Evolutionary conservation across 2,329 filamentous ascomycete species (phyloP), one percentile per base, ranked within the genome.

Genomic region (Fusarium sterilihyphosum): DNA sequence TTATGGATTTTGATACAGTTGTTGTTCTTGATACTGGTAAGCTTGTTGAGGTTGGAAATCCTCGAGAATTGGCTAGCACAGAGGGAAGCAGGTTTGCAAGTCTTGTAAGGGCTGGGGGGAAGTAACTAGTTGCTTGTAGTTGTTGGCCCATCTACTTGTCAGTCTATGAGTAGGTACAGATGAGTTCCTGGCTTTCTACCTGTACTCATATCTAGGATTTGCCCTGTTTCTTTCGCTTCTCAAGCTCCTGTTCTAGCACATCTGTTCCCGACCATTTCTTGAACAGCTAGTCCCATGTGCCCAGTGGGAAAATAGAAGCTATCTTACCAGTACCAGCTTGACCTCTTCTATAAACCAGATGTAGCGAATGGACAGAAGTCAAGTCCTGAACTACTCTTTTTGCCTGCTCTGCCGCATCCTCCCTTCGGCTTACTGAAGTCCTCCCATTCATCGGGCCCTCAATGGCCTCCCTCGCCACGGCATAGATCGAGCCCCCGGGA

Each of bases 1-100:
- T 90, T n/a, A 81, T 87, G 68, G 85, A 87, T 31, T 80, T 80
- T 68, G 86, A 89, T 64, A 79, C 80, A 8, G 84, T 89, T 13
- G 80, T 86, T 1, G 85, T 89, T 8, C 83, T 89, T 79, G 84
- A 88, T 29, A 80, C 81, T 43, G 87, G 87, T 2, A 70, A 77
- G 22, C 78, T 88, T 14, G 83, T 86, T 1, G 87, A 88, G 70
- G 65, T 72, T 2, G 78, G 78, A 4, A 64, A 50, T 16, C 80
- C 80, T 8, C 61, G 46, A 20, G 33, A 61, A 11, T 67, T 82
- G 22, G 70, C 78, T 5, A 46, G 70, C 3, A 54, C 18, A 10
- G 69, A 52, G 5, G 77, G 77, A 2, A 81, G 77, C 50, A 71
- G 76, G 16, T 83, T 82, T 37, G 74, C 76, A 1, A 79, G 79